A percentile compares a stretch with the other conserved stretches of the same genome.
Conservation (phyloP, 2,329 filamentous ascomycete genomes). For the Cladosporium sp. region DNA sequence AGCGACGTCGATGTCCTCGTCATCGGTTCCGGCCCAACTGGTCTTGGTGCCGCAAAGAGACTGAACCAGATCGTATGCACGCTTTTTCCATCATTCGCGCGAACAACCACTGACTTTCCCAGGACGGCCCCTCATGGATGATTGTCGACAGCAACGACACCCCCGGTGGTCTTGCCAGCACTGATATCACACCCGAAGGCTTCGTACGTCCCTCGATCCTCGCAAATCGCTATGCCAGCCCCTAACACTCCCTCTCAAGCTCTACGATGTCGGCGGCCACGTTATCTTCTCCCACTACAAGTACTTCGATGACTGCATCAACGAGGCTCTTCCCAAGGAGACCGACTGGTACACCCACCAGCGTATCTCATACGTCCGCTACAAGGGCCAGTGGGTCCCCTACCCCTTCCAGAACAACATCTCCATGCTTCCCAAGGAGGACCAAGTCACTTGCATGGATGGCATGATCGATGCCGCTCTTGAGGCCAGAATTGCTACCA, state of each 20-base stretch:
- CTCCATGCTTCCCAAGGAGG: slow-evolving; percentile 94
- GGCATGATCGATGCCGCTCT: slow-evolving; percentile 93
- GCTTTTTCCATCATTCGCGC: slow-evolving; percentile 6
- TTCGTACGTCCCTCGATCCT: slow-evolving; percentile 65
- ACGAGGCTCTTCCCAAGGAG: slow-evolving; percentile 90
- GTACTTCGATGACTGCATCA: slow-evolving; percentile 98
- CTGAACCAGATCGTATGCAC: slow-evolving; percentile 83
- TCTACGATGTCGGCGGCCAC: slow-evolving; percentile 97
- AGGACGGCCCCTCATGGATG: slow-evolving; percentile 93
- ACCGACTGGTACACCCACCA: slow-evolving; percentile 97
- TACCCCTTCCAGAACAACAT: slow-evolving; percentile 99
- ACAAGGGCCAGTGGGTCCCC: slow-evolving; percentile 93
- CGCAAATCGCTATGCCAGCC: slow-evolving; percentile 3
- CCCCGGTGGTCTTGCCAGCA: slow-evolving; percentile 92
- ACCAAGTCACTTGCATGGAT: slow-evolving; percentile 90
- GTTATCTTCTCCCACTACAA: slow-evolving; percentile 99
- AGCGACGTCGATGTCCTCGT: slow-evolving; percentile 95
- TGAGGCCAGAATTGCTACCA: slow-evolving; percentile 78
- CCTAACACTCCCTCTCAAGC: slow-evolving; percentile 46
- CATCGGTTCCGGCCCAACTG: slow-evolving; percentile 95
- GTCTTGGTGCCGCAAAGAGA: slow-evolving; percentile 95
- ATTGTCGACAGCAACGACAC: slow-evolving; percentile 89
- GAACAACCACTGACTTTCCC: slow-evolving; percentile 14
- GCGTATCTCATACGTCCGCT: slow-evolving; percentile 97
- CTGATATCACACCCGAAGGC: slow-evolving; percentile 90